Evolutionary conservation across 2,329 filamentous ascomycete genomes (phyloP).

Genomic region (Colletotrichum salicis): DNA sequence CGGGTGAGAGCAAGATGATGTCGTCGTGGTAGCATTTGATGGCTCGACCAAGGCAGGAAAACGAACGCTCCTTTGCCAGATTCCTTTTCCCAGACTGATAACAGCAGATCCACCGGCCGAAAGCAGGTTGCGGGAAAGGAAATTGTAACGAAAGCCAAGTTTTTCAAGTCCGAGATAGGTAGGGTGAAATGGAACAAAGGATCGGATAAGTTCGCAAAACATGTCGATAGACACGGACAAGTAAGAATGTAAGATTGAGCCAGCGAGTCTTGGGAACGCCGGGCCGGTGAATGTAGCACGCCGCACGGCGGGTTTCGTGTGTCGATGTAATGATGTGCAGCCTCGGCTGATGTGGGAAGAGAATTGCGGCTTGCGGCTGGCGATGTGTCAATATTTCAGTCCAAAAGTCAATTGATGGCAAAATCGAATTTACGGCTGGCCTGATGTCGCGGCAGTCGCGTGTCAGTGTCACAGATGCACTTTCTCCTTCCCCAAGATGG

Average conservation of each 20-base stretch:
- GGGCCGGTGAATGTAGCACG: background rate
- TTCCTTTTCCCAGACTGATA: background rate
- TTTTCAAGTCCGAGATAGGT: background rate
- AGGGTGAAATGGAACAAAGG: background rate
- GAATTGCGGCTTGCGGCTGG: constrained; percentile 5
- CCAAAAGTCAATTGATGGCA: background rate
- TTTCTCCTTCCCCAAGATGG: constrained; percentile 1
- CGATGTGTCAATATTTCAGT: background rate
- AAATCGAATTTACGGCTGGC: background rate
- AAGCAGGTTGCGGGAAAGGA: constrained; percentile 20
- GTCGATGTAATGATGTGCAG: background rate
- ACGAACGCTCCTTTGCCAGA: background rate
- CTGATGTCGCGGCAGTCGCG: constrained; percentile 1
- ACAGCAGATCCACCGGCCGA: constrained; percentile 14
- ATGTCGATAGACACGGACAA: background rate
- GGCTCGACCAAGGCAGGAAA: constrained; percentile 11
- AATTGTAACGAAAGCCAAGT: background rate
- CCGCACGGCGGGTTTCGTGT: background rate
- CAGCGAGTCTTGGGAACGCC: background rate
- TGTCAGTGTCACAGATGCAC: constrained; percentile 1
- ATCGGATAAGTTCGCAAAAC: background rate
- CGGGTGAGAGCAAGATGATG: constrained; percentile 25
- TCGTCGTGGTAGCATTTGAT: constrained; percentile 17
- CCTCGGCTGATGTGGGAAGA: background rate
- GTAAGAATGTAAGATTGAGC: background rate